These are phyloP conservation scores for Setomelanomma holmii DNA, from an alignment of 2,329 filamentous ascomycete species.

Conservation along the genomic window DNA sequence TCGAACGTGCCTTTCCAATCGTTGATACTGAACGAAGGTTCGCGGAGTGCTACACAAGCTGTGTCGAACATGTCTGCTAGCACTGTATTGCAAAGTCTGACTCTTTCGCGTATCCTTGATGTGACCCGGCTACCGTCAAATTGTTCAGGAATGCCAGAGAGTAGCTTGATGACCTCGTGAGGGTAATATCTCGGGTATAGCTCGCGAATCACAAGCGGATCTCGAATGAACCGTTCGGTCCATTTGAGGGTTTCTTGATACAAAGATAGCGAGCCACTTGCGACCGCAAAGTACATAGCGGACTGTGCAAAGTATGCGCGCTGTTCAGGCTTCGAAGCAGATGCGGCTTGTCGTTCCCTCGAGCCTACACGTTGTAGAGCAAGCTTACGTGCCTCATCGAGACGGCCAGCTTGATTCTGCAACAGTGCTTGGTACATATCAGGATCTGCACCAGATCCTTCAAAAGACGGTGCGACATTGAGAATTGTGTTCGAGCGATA, in stretches of 20 bases:
- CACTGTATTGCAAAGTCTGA: conserved; percentile 39
- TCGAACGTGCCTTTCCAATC: conserved; percentile 38
- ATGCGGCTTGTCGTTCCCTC: conserved; percentile 25
- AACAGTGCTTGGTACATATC: conserved; percentile 23
- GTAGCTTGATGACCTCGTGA: conserved; percentile 3
- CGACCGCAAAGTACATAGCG: conserved; percentile 37
- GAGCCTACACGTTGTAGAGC: conserved; percentile 19
- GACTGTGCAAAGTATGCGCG: conserved; percentile 38
- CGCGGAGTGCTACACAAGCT: conserved; percentile 31
- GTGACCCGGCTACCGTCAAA: neutral
- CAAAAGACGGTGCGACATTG: neutral
- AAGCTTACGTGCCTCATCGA: conserved; percentile 17
- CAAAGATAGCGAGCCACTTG: conserved; percentile 42
- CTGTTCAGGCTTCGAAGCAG: conserved; percentile 32
- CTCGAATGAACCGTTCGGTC: conserved; percentile 46
- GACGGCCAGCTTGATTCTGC: conserved; percentile 9
- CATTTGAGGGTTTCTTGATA: conserved; percentile 34
- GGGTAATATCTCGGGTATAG: conserved; percentile 3
- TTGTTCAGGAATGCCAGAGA: conserved; percentile 7
- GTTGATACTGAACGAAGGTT: conserved; percentile 39
- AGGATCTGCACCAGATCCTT: conserved; percentile 15
- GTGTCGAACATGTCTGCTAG: conserved; percentile 39
- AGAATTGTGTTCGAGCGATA: conserved; percentile 9
- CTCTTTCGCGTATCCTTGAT: conserved; percentile 14
- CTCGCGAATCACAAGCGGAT: conserved; percentile 27